These are phyloP conservation scores for Termitomyces heimii DNA, from an alignment of 768 basidiomycete genomes.

Conservation along the genomic window DNA sequence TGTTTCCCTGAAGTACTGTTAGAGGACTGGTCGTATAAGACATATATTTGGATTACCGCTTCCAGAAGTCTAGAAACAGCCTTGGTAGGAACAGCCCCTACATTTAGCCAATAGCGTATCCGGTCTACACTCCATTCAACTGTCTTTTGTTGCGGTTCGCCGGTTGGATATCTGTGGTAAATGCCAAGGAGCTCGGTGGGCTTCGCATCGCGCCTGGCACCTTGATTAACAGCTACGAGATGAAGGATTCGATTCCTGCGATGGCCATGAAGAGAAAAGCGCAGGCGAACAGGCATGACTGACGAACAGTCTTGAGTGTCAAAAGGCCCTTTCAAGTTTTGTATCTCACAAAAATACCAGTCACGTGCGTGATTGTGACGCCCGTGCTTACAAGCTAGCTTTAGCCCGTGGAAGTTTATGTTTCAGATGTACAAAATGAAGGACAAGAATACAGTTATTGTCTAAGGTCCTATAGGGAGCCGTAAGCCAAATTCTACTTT, in stretches of 20 bases:
- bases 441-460: background rate
- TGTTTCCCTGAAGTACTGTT: slow-evolving; percentile 45
- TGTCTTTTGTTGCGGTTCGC: slow-evolving; percentile 54
- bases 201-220: slow-evolving; percentile 70
- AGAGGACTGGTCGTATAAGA: background rate
- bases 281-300: slow-evolving; percentile 80
- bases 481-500: background rate
- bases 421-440: background rate
- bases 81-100: slow-evolving; percentile 80
- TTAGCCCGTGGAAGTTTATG: too few species aligned
- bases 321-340: background rate
- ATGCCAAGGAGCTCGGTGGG: slow-evolving; percentile 86
- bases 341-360: background rate
- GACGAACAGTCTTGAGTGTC: background rate
- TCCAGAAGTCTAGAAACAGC: slow-evolving; percentile 73
- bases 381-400: too few species aligned
- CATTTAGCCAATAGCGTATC: slow-evolving; percentile 83
- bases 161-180: slow-evolving; percentile 65
- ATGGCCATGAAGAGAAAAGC: slow-evolving; percentile 77
- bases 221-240: slow-evolving; percentile 76
- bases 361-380: slow-evolving; percentile 1
- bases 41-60: slow-evolving; percentile 43
- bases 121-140: slow-evolving; percentile 89
- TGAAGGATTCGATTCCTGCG: slow-evolving; percentile 76
- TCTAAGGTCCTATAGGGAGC: background rate